phyloP scores from a whole-genome alignment of 192 early-diverging fungal genomes.

The Backusella australiensis region DNA sequence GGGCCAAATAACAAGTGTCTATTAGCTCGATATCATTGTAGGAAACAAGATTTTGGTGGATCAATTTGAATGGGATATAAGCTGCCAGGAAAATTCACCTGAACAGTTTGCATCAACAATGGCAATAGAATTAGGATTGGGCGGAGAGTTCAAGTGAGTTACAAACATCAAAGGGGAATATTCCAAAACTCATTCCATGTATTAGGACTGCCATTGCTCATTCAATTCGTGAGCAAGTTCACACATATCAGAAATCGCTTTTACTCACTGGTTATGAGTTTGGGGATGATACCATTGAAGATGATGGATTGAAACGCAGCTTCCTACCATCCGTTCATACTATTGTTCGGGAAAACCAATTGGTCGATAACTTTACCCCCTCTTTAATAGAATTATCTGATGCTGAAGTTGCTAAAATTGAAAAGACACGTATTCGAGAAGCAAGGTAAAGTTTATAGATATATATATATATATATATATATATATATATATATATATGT shows the following conservation, averaged over 20 bases:
- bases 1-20: neutral
- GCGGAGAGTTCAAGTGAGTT: constrained; percentile 81
- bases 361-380: constrained; percentile 58
- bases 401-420: constrained; percentile 76
- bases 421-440: constrained; percentile 80
- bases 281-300: constrained; percentile 66
- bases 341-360: constrained; percentile 48
- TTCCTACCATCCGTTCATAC: constrained; percentile 65
- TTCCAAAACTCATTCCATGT: neutral
- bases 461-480: too few relatives aligned
- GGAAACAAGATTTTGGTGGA: constrained; percentile 81
- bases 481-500: too few relatives aligned
- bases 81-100: constrained; percentile 69
- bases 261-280: constrained; percentile 79
- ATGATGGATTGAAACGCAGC: constrained; percentile 68
- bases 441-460: constrained; percentile 39
- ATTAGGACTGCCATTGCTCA: constrained; percentile 86
- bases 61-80: constrained; percentile 95
- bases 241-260: constrained; percentile 79
- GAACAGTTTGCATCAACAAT: constrained; percentile 85
- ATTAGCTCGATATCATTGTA: constrained; percentile 83
- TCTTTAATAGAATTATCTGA: constrained; percentile 62
- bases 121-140: constrained; percentile 71
- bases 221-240: constrained; percentile 89
- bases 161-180: neutral